Evolutionary conservation across 176 grass and related monocot genomes (phyloP), one percentile per base, ranked within the genome.

Genomic region (Bothriochloa decipiens): DNA sequence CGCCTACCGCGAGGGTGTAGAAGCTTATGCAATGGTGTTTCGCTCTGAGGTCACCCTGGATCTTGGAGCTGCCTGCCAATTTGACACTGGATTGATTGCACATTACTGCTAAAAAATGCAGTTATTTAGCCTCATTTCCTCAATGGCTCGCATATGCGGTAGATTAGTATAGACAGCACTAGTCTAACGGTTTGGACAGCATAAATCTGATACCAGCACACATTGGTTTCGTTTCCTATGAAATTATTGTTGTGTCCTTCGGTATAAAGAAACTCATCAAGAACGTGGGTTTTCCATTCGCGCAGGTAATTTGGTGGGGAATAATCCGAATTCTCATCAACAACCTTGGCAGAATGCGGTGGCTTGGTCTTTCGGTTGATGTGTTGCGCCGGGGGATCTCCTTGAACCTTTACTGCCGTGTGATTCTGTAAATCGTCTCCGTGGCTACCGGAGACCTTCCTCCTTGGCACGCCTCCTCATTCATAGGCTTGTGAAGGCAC

Each of bases 401-500:
- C 23, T 90, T 98, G 87, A 95, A 95, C 77, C 89, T 98, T 36
- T 98, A 95, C 70, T 95, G 91, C 80, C 89, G 85, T 60, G 89
- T 98, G 81, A 98, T 98, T 91, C 89, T 93, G 80, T 95, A 89
- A 87, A 79, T 78, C 57, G 3, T 23, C 42, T 88, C 71, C 8
- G 25, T 46, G 29, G n/a, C 45, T 60, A 65, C 15, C 6, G 16
- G 46, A 64, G 42, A 17, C 68, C 5, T 32, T 32, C 29, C 26
- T 50, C 69, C 41, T 81, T 89, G 26, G 42, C 60, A 68, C 40
- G 62, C 83, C 45, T 85, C 68, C 69, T 81, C 8, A 33, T 79
- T 79, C 37, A 11, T 53, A 36, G 41, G 76, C 79, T 67, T 86
- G 33, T 65, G 33, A 78, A 40, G 61, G 20, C 36, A 76, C 12